Percentiles rank a stretch among this genome's conserved stretches.
phyloP scores from a whole-genome alignment of 2,329 filamentous ascomycete genomes.

The Aspergillus versicolor region DNA sequence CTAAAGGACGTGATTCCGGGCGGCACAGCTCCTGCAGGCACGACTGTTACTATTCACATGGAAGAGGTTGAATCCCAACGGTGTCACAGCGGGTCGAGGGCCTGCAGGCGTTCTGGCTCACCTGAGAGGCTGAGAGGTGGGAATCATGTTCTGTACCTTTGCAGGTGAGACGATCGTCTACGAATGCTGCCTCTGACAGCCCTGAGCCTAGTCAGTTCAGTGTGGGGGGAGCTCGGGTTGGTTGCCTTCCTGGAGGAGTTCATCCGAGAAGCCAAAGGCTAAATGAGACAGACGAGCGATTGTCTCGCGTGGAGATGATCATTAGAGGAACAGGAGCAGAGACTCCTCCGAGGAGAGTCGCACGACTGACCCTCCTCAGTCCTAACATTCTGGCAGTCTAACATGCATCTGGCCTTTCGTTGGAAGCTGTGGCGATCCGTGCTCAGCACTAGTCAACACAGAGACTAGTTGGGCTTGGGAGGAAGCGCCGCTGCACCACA shows the following conservation, averaged over 20 bases:
- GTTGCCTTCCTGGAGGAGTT: slow-evolving; percentile 5
- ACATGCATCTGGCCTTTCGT: too few species aligned
- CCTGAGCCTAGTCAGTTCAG: neutral
- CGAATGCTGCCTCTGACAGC: neutral
- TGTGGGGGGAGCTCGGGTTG: slow-evolving; percentile 1
- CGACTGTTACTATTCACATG: slow-evolving; percentile 4
- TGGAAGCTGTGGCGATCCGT: slow-evolving; percentile 4
- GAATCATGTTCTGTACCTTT: neutral
- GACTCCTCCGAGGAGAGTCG: too few species aligned
- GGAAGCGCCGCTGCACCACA: neutral
- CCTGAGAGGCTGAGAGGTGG: neutral
- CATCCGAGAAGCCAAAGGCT: neutral
- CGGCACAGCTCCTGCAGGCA: slow-evolving; percentile 1
- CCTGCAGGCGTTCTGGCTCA: neutral
- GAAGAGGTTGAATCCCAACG: neutral
- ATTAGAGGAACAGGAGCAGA: too few species aligned
- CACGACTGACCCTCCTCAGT: too few species aligned
- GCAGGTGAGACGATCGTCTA: neutral
- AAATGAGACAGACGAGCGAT: neutral
- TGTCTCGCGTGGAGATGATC: neutral
- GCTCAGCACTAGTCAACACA: neutral
- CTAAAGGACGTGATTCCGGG: too few species aligned
- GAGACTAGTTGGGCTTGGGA: neutral
- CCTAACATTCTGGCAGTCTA: too few species aligned
- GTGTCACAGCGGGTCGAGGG: neutral